Evolutionary conservation across 345 rosid genomes (phyloP).

Genomic region (Populus simonii): DNA sequence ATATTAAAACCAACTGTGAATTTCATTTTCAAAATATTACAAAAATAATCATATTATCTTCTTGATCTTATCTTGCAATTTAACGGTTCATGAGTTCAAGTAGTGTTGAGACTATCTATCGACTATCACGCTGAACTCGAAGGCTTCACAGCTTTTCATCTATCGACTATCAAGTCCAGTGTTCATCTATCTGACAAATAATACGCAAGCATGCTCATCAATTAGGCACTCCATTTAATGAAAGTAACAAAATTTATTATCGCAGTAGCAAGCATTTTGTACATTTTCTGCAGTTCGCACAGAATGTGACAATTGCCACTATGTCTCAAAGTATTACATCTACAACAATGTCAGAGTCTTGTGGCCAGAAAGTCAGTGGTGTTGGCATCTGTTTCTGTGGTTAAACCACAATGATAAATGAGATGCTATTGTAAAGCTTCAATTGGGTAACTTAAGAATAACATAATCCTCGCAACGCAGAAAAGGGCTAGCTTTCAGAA

Average conservation of each 20-base stretch:
- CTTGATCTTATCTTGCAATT: too few species aligned
- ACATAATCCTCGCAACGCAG: neutral
- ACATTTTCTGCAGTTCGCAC: neutral
- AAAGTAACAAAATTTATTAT: neutral
- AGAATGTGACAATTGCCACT: neutral
- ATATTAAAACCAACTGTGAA: too few species aligned
- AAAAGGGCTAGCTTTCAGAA: neutral
- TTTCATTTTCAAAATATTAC: too few species aligned
- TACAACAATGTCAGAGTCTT: neutral
- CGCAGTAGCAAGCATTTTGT: neutral
- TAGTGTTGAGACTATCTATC: too few species aligned
- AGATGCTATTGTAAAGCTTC: neutral
- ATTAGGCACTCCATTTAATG: neutral
- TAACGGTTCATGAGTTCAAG: too few species aligned
- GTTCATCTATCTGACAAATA: neutral
- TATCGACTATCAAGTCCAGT: neutral
- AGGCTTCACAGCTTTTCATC: neutral
- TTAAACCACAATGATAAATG: neutral
- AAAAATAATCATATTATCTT: too few species aligned
- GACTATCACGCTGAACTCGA: too few species aligned
- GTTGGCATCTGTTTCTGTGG: conserved; percentile 1
- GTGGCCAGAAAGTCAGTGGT: neutral
- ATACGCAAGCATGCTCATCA: neutral
- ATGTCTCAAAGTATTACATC: neutral
- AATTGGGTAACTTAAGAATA: neutral